Percentiles rank a stretch among this genome's conserved stretches.
Conservation (phyloP, 2,329 filamentous ascomycete species). For the Nemania abortiva region DNA sequence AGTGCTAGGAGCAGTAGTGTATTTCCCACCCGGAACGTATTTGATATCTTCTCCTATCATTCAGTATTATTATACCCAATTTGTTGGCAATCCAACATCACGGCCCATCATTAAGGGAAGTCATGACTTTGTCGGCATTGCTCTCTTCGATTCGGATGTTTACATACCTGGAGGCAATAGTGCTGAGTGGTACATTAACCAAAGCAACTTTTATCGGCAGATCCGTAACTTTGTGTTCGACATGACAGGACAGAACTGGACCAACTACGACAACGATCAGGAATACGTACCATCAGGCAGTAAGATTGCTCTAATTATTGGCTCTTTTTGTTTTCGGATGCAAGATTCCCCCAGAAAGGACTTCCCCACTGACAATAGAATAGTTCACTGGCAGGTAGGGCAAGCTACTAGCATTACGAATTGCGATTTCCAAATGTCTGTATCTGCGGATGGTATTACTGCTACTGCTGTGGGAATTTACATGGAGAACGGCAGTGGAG, state of each 20-base stretch:
- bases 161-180: constrained; percentile 8
- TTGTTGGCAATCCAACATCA: constrained; percentile 6
- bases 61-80: constrained; percentile 21
- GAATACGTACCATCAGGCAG: not conserved
- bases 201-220: constrained; percentile 13
- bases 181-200: constrained; percentile 14
- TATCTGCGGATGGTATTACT: not conserved
- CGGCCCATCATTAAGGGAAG: not conserved
- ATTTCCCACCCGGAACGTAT: constrained; percentile 17
- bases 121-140: not conserved
- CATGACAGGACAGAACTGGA: not conserved
- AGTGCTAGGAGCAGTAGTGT: not conserved
- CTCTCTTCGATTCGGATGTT: not conserved
- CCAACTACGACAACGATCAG: not conserved
- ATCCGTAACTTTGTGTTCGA: constrained; percentile 12
- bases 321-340: no score
- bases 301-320: no score
- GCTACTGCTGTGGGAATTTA: constrained; percentile 1
- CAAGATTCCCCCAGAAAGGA: no score
- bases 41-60: not conserved
- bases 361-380: no score
- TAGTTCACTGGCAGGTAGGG: constrained; percentile 19
- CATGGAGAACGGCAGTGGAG: constrained; percentile 12
- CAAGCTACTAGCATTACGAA: constrained; percentile 8
- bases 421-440: not conserved